Conservation (phyloP, 306 rosid species). For the Arachis stenosperma region DNA sequence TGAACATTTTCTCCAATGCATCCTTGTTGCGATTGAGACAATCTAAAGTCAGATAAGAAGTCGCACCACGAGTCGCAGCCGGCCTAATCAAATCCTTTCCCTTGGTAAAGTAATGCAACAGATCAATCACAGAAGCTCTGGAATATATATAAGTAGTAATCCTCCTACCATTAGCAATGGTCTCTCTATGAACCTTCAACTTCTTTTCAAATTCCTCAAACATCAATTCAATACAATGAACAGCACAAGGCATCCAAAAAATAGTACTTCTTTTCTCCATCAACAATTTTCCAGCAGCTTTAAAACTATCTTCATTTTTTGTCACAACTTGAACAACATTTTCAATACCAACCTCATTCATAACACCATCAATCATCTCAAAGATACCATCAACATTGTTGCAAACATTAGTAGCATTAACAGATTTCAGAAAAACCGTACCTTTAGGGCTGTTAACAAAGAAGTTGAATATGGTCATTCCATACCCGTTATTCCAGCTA, state of each 20-base stretch:
- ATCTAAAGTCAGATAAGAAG: background rate
- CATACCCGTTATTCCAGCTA: background rate
- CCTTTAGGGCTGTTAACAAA: background rate
- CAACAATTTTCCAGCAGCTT: background rate
- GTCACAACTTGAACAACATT: conserved; percentile 6
- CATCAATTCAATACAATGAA: background rate
- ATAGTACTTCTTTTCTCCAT: background rate
- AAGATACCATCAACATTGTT: background rate
- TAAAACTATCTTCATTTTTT: background rate
- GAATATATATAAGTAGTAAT: background rate
- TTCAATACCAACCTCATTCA: background rate
- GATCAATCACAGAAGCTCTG: background rate
- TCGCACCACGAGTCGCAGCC: background rate
- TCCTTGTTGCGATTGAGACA: background rate
- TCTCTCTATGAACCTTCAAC: background rate
- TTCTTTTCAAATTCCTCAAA: background rate
- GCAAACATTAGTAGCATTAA: background rate
- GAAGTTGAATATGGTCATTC: background rate
- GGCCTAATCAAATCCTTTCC: background rate
- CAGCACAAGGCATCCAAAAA: background rate
- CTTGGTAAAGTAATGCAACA: background rate
- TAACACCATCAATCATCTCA: background rate
- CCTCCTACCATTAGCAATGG: background rate
- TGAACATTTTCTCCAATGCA: background rate
- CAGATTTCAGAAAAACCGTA: background rate